Base-by-base conservation (phyloP, 2,329 filamentous ascomycete species). In the Parascedosporium putredinis region DNA sequence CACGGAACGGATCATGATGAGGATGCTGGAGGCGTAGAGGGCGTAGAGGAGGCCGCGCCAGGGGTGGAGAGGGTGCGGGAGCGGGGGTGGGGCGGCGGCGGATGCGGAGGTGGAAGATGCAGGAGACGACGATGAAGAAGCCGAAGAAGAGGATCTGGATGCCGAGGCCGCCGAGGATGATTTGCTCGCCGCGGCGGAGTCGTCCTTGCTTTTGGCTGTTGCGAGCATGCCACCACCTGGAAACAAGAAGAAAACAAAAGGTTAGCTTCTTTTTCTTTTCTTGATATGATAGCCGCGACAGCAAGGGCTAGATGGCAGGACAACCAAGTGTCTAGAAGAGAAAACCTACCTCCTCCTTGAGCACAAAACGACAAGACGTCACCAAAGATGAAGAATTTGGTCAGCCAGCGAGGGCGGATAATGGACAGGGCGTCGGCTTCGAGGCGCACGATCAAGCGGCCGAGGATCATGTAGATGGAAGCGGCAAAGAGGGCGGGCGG, bases 91-190 rank as follows among this genome's bases (percentile, higher is more conserved):
- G 59, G 10, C 54, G 48, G 16, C 45, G 47, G n/a, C 44, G 52
- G 52, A 64, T 57, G 9, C 61, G 58, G 2, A 55, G 43, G 53
- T 79, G 71, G 58, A 78, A 78, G 1, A 72, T 54, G 2, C 67
- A 55, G 0, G 73, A 68, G 0, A 70, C 65, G 2, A 71, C 45
- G 31, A 78, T 63, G 56, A 82, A 81, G 49, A 78, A 63, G 1
- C 66, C 65, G 49, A 81, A 79, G 52, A 75, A 70, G 16, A 76
- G 40, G 16, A 81, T 67, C 56, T 82, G 78, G 4, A 80, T 61
- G 10, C 72, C 60, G 1, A 82, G 61, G 2, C 78, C 78, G 3
- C 57, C 71, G 6, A 80, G 60, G 4, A 80, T 71, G 42, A 80
- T 62, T 10, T 71, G 66, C 50, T 74, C 63, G 22, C 72, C 73